Percentiles rank a stretch among this genome's conserved stretches.
Conservation (phyloP, 106 monocot species). For the Phalaenopsis equestris region DNA sequence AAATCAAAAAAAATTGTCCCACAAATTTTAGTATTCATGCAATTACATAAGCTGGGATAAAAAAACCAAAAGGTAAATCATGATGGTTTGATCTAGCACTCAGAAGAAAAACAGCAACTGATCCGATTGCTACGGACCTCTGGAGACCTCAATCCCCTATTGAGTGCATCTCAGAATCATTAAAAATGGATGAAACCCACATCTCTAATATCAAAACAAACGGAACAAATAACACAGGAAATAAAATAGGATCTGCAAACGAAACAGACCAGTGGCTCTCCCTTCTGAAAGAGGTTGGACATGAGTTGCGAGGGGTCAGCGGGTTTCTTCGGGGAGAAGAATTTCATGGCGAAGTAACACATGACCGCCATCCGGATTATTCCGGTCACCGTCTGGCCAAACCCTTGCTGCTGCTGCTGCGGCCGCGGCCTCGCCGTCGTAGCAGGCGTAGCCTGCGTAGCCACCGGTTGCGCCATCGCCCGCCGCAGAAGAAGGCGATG, state of each 20-base stretch:
- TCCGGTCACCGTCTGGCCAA: constrained; percentile 51
- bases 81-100: neutral
- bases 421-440: constrained; percentile 10
- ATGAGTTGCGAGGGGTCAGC: constrained; percentile 64
- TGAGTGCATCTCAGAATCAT: neutral
- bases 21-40: neutral
- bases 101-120: neutral
- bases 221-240: neutral
- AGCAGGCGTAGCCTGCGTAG: constrained; percentile 11
- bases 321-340: constrained; percentile 79
- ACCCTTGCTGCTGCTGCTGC: constrained; percentile 31
- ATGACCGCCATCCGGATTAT: constrained; percentile 77
- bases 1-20: neutral
- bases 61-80: neutral
- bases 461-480: constrained; percentile 32
- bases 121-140: neutral
- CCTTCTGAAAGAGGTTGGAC: constrained; percentile 77
- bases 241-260: neutral
- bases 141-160: neutral
- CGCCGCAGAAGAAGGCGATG: constrained; percentile 12
- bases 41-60: neutral
- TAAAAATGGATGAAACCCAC: neutral
- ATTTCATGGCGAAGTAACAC: constrained; percentile 92
- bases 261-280: constrained; percentile 60
- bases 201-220: neutral